These are phyloP conservation scores for Parasarocladium wereldwijsianum DNA, from an alignment of 2,329 filamentous ascomycete genomes.

Conservation along the genomic window DNA sequence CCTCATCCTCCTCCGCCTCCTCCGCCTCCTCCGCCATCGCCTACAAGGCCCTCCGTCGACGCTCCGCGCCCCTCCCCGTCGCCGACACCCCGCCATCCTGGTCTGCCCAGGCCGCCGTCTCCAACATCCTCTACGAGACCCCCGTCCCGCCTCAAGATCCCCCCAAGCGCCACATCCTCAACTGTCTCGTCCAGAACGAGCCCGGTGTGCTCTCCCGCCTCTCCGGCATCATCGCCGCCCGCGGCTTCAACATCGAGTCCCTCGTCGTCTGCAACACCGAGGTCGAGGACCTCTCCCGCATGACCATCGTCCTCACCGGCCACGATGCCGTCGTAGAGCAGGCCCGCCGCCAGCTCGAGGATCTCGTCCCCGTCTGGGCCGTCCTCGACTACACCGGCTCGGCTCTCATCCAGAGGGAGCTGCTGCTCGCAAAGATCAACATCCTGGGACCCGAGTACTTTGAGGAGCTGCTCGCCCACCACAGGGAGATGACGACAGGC, in stretches of 20 bases:
- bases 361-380: constrained; percentile 95
- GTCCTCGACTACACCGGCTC: constrained; percentile 91
- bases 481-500: constrained; percentile 64
- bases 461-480: constrained; percentile 88
- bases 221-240: constrained; percentile 86
- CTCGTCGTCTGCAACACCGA: constrained; percentile 96
- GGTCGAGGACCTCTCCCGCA: constrained; percentile 88
- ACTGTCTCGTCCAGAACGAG: constrained; percentile 98
- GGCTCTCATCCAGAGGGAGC: constrained; percentile 86
- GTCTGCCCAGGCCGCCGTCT: constrained; percentile 89
- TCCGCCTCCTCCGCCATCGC: constrained; percentile 86
- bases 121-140: constrained; percentile 97
- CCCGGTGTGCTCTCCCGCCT: constrained; percentile 93
- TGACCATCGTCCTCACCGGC: constrained; percentile 95
- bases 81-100: constrained; percentile 61
- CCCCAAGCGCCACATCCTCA: constrained; percentile 88
- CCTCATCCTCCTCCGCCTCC: constrained; percentile 31
- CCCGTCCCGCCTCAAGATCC: constrained; percentile 70
- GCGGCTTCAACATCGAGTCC: constrained; percentile 98
- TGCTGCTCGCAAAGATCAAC: constrained; percentile 90
- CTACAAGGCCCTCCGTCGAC: constrained; percentile 92
- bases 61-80: constrained; percentile 72
- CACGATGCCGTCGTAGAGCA: constrained; percentile 97
- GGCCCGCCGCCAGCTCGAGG: constrained; percentile 85
- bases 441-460: constrained; percentile 97